These are phyloP conservation scores for Sporisorium sorghi DNA, from an alignment of 1,284 basidiomycete genomes.

Conservation along the genomic window DNA sequence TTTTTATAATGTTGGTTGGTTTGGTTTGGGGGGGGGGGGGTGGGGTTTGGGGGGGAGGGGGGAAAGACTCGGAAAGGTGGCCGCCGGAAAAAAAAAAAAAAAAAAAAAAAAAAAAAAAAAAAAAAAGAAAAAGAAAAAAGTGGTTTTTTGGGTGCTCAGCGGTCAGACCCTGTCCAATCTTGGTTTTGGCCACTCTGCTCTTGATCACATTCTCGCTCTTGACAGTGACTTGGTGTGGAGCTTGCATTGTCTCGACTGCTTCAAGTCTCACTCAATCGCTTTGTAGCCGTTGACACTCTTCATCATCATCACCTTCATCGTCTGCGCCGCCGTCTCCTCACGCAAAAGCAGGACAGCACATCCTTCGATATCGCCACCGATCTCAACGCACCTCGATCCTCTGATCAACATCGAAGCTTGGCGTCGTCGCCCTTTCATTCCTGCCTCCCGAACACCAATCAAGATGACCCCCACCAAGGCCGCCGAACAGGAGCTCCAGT, in stretches of 20 bases:
- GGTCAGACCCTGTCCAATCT: too few species aligned
- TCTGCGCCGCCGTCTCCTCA: background rate
- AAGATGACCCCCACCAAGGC: conserved; percentile 14
- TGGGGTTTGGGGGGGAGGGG: too few species aligned
- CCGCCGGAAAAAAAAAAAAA: background rate
- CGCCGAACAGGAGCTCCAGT: conserved; percentile 51
- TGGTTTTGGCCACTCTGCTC: too few species aligned
- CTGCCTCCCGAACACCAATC: too few species aligned
- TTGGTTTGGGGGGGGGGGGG: too few species aligned
- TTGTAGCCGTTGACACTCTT: background rate
- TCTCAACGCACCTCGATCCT: background rate
- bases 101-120: background rate
- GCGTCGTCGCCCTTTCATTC: background rate
- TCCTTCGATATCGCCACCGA: background rate
- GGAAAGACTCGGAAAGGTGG: background rate
- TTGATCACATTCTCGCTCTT: background rate
- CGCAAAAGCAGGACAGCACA: background rate
- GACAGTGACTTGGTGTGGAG: too few species aligned
- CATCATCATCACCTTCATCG: background rate
- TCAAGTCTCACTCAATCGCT: background rate
- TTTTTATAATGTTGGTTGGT: too few species aligned
- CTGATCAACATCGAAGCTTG: background rate
- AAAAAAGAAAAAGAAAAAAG: too few species aligned
- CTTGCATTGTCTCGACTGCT: too few species aligned
- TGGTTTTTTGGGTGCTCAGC: too few species aligned